These are phyloP conservation scores for Penicillium sp. DNA, from an alignment of 2,329 filamentous ascomycete genomes.

Conservation along the genomic window DNA sequence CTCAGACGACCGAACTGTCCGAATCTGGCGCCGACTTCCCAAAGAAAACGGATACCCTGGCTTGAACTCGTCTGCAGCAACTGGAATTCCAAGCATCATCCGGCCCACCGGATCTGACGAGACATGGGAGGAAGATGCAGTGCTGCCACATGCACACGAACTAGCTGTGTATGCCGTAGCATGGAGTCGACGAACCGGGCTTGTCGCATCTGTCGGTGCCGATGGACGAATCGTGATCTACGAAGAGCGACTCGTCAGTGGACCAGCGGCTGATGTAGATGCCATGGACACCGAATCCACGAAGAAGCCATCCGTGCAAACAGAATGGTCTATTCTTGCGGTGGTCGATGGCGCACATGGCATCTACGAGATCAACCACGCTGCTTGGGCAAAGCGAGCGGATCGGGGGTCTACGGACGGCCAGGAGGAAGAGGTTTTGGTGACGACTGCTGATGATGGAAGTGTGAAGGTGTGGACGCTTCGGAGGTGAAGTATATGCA, in stretches of 20 bases:
- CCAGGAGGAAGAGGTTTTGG: conserved; percentile 70
- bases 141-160: conserved; percentile 75
- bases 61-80: conserved; percentile 44
- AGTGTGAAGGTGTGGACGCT: conserved; percentile 81
- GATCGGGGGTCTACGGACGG: conserved; percentile 62
- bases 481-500: conserved; percentile 13
- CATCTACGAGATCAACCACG: conserved; percentile 92
- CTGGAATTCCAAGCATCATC: conserved; percentile 85
- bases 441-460: conserved; percentile 92
- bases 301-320: conserved; percentile 35
- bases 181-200: conserved; percentile 78
- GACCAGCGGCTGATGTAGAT: conserved; percentile 23
- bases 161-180: conserved; percentile 80
- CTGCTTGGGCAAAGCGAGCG: conserved; percentile 80
- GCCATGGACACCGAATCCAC: conserved; percentile 37
- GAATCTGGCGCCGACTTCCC: conserved; percentile 73
- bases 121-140: conserved; percentile 76
- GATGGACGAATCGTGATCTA: conserved; percentile 84
- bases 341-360: conserved; percentile 77
- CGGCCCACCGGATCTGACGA: conserved; percentile 72
- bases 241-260: conserved; percentile 58
- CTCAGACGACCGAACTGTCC: conserved; percentile 79
- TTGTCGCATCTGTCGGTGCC: conserved; percentile 85
- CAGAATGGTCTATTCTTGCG: conserved; percentile 72
- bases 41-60: conserved; percentile 46